These are phyloP conservation scores for Protostelium mycophagum DNA, from an alignment of 78 protist genomes.

Conservation along the genomic window DNA sequence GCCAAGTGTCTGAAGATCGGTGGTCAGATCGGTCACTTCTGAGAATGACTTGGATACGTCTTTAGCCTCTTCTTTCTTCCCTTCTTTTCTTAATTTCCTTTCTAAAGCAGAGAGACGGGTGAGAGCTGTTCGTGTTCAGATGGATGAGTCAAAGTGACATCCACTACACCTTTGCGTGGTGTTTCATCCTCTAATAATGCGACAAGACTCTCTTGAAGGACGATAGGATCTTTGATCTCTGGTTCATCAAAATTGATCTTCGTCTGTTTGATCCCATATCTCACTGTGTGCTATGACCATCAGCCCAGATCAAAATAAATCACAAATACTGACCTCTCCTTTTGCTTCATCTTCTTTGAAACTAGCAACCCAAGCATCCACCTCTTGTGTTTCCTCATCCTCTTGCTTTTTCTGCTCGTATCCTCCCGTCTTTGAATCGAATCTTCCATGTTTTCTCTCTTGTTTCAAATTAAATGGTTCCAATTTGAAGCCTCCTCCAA, in stretches of 20 bases:
- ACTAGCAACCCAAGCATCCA: background rate
- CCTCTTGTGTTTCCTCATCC: background rate
- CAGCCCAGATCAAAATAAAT: too few relatives aligned
- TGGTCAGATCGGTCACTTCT: background rate
- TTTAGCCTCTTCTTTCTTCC: background rate
- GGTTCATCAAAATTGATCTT: background rate
- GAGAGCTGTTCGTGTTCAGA: background rate
- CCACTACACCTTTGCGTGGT: background rate
- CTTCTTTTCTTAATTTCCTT: background rate
- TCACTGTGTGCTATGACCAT: too few relatives aligned
- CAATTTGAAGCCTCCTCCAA: background rate
- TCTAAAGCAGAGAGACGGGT: background rate
- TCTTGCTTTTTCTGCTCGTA: background rate
- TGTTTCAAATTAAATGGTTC: background rate
- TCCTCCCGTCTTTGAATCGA: background rate
- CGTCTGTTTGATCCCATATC: background rate
- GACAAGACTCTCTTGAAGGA: background rate
- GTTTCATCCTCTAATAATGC: background rate
- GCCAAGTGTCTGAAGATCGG: background rate
- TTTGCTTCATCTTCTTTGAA: background rate
- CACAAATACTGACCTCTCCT: background rate
- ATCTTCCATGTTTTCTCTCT: background rate
- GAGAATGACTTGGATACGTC: background rate
- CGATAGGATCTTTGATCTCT: background rate
- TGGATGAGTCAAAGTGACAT: background rate